phyloP scores from a whole-genome alignment of 192 early-diverging fungal genomes.

The Rhizoclosmatium globosum region DNA sequence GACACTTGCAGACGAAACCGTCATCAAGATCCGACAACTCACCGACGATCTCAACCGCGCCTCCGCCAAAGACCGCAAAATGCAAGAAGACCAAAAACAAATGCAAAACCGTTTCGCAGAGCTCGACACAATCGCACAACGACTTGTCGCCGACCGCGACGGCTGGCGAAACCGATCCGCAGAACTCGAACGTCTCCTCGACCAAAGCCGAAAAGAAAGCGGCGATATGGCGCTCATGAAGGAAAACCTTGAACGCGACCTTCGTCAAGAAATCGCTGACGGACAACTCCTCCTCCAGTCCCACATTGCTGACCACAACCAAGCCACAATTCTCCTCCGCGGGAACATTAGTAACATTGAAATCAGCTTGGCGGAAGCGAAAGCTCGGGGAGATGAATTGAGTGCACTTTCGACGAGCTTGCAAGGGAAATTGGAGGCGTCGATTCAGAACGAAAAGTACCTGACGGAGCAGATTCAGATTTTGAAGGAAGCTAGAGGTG shows the following conservation, averaged over 20 bases:
- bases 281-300: background rate
- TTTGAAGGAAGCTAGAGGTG: conserved; percentile 35
- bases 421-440: conserved; percentile 4
- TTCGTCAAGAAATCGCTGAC: conserved; percentile 21
- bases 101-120: conserved; percentile 22
- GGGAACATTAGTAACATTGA: conserved; percentile 9
- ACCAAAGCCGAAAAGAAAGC: conserved; percentile 28
- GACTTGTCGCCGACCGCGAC: conserved; percentile 30
- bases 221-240: conserved; percentile 29
- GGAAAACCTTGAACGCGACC: conserved; percentile 24
- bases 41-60: conserved; percentile 24
- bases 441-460: conserved; percentile 31
- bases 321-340: background rate
- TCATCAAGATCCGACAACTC: conserved; percentile 32
- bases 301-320: background rate
- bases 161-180: conserved; percentile 22
- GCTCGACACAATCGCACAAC: conserved; percentile 30
- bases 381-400: conserved; percentile 7
- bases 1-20: conserved; percentile 32
- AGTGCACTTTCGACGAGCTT: background rate
- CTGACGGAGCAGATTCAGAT: conserved; percentile 34
- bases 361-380: conserved; percentile 3
- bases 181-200: conserved; percentile 23
- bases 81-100: conserved; percentile 30
- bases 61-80: conserved; percentile 24